These are phyloP conservation scores for Vitis riparia DNA, from an alignment of 164 flowering plant genomes.

Conservation along the genomic window DNA sequence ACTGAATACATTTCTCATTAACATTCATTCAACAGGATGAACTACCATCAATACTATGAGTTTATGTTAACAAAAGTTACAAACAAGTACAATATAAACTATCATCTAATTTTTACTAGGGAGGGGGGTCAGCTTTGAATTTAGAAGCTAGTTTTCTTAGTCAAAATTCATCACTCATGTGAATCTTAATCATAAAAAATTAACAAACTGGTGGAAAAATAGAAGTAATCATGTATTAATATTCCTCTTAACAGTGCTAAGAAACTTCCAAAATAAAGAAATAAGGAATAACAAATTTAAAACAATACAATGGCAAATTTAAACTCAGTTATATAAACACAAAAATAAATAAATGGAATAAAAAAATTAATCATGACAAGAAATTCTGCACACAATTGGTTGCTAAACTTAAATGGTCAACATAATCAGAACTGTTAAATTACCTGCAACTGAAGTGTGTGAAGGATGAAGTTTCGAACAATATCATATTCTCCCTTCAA, in stretches of 20 bases:
- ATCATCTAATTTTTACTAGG: neutral
- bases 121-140: neutral
- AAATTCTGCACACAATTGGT: neutral
- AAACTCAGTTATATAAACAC: neutral
- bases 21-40: neutral
- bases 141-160: too few species aligned
- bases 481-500: slow-evolving; percentile 66
- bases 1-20: neutral
- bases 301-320: neutral
- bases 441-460: slow-evolving; percentile 69
- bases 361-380: neutral
- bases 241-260: too few species aligned
- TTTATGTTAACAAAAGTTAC: neutral
- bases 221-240: too few species aligned
- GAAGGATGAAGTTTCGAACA: slow-evolving; percentile 57
- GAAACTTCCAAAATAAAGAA: neutral
- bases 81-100: neutral
- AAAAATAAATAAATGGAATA: neutral
- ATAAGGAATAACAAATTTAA: neutral
- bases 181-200: too few species aligned
- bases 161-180: too few species aligned
- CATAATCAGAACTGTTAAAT: neutral
- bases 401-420: neutral
- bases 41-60: neutral
- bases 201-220: too few species aligned